Evolutionary conservation across 768 basidiomycete genomes (phyloP).

Genomic region (Pisolithus microcarpus): DNA sequence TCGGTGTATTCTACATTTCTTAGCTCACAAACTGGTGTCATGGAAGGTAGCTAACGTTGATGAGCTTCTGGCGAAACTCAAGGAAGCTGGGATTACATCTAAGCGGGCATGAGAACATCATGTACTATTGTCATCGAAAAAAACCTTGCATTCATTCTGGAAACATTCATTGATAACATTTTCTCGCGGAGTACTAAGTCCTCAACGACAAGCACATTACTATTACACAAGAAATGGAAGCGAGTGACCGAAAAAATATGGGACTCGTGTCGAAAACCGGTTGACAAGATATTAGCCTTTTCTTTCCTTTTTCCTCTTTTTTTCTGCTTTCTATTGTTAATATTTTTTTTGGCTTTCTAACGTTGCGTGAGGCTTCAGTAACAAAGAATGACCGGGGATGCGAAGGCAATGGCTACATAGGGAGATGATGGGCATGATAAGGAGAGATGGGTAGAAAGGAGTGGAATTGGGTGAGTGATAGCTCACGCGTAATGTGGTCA

Average conservation of each 20-base stretch:
- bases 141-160: conserved; percentile 1
- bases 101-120: conserved; percentile 13
- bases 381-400: neutral
- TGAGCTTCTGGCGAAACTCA: conserved; percentile 81
- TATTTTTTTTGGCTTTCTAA: too few species aligned
- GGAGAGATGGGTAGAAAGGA: neutral
- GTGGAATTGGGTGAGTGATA: neutral
- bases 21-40: neutral
- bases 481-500: neutral
- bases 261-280: neutral
- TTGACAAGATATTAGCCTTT: neutral
- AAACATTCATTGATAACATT: neutral
- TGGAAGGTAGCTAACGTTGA: conserved; percentile 73
- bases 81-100: conserved; percentile 64
- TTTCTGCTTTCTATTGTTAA: too few species aligned
- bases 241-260: conserved; percentile 13
- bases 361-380: neutral
- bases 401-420: neutral
- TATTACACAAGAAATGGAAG: conserved; percentile 8
- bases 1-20: neutral
- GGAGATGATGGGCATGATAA: neutral
- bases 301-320: neutral
- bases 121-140: neutral
- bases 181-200: neutral
- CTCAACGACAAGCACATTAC: conserved; percentile 1